Conservation (phyloP, 1,284 basidiomycete species). For the Omphalotus olearius region DNA sequence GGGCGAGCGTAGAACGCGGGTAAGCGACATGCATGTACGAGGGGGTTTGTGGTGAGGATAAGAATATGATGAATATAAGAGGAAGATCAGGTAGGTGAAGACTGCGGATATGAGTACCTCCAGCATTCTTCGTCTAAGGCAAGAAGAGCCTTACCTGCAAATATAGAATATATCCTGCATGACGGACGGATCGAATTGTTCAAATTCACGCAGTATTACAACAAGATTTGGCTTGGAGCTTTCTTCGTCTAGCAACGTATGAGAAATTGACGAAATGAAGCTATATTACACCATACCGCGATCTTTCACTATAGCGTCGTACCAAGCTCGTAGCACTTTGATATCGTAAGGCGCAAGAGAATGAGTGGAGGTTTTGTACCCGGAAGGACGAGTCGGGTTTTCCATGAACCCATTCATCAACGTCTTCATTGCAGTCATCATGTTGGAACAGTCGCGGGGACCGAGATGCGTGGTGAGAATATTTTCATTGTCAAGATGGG, state of each 20-base stretch:
- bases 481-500: slow-evolving; percentile 27
- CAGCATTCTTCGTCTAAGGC: background rate
- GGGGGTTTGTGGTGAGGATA: slow-evolving; percentile 52
- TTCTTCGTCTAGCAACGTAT: background rate
- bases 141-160: slow-evolving; percentile 52
- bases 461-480: slow-evolving; percentile 45
- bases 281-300: slow-evolving; percentile 20
- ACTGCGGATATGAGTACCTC: slow-evolving; percentile 21
- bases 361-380: slow-evolving; percentile 40
- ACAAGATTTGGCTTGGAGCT: slow-evolving; percentile 35
- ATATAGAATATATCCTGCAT: slow-evolving; percentile 67
- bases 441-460: slow-evolving; percentile 52
- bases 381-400: slow-evolving; percentile 18
- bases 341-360: slow-evolving; percentile 62
- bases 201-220: slow-evolving; percentile 64
- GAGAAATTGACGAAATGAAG: background rate
- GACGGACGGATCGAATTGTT: slow-evolving; percentile 56
- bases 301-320: slow-evolving; percentile 34
- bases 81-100: slow-evolving; percentile 46
- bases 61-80: slow-evolving; percentile 53
- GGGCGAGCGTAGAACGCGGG: slow-evolving; percentile 50
- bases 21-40: slow-evolving; percentile 58
- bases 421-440: slow-evolving; percentile 50
- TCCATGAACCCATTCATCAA: slow-evolving; percentile 53
- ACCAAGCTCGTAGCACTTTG: slow-evolving; percentile 53